A percentile compares a stretch with the other conserved stretches of the same genome.
These are phyloP conservation scores for Jimgerdemannia flammicorona DNA, from an alignment of 192 early-diverging fungal species.

Conservation along the genomic window DNA sequence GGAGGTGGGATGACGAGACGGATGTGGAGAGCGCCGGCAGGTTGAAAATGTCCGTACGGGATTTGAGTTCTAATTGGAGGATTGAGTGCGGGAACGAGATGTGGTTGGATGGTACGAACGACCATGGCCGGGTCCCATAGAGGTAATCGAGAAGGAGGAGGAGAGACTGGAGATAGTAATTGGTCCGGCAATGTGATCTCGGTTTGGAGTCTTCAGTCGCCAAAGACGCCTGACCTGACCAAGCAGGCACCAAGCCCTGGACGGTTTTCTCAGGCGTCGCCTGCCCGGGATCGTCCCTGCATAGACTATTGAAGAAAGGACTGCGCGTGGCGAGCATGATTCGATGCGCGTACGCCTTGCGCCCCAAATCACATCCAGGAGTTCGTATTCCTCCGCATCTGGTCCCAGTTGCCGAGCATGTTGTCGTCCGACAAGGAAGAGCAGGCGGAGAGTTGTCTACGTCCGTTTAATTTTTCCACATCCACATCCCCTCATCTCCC, in stretches of 20 bases:
- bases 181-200: constrained; percentile 10
- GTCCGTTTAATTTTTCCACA: neutral
- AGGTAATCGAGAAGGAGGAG: constrained; percentile 47
- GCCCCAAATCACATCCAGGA: constrained; percentile 39
- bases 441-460: neutral
- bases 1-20: constrained; percentile 33
- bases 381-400: constrained; percentile 9
- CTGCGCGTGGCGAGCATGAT: constrained; percentile 42
- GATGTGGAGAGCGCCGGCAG: constrained; percentile 36
- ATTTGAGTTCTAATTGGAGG: constrained; percentile 34
- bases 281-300: neutral
- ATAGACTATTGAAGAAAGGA: constrained; percentile 28
- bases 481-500: constrained; percentile 20
- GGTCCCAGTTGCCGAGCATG: neutral
- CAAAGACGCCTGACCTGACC: neutral
- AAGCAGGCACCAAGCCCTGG: neutral
- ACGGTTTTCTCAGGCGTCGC: neutral
- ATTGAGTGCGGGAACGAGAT: constrained; percentile 10
- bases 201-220: constrained; percentile 2
- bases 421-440: constrained; percentile 4
- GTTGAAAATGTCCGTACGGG: constrained; percentile 24
- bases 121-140: constrained; percentile 45
- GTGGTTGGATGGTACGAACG: constrained; percentile 44
- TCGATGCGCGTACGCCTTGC: constrained; percentile 38
- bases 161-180: constrained; percentile 27